Conservation (phyloP, 108 stramenopile species). For the Fragilaria crotonensis region DNA sequence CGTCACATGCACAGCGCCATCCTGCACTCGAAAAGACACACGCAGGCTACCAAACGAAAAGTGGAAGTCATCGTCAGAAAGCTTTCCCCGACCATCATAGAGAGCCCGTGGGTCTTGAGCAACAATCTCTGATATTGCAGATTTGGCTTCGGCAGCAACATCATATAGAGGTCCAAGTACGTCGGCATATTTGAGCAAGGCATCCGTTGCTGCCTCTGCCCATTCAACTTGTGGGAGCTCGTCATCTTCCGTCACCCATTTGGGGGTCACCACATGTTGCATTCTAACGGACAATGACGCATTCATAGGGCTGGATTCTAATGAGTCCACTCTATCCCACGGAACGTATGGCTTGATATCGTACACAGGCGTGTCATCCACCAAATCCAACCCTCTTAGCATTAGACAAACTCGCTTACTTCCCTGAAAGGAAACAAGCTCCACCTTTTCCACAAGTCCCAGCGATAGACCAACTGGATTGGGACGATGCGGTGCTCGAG, state of each 20-base stretch:
- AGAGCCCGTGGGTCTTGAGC: constrained; percentile 3
- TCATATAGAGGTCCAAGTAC: not conserved
- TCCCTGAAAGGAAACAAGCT: not conserved
- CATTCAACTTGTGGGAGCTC: constrained; percentile 1
- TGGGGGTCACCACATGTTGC: not conserved
- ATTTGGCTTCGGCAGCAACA: not conserved
- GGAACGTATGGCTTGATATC: constrained; percentile 92
- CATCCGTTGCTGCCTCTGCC: not conserved
- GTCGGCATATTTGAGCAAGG: not conserved
- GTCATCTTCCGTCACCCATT: constrained; percentile 6
- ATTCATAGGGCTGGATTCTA: not conserved
- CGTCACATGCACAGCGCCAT: not conserved
- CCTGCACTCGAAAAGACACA: not conserved
- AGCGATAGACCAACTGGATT: constrained; percentile 90
- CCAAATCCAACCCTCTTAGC: constrained; percentile 69
- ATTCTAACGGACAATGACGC: not conserved
- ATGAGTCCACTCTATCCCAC: constrained; percentile 8
- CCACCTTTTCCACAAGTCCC: constrained; percentile 18
- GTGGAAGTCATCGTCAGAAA: not conserved
- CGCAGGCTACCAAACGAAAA: constrained; percentile 6
- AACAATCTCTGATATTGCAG: constrained; percentile 7
- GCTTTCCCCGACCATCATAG: not conserved
- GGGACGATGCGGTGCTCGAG: constrained; percentile 94
- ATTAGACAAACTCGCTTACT: not conserved
- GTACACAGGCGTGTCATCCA: constrained; percentile 87